These are phyloP conservation scores for Plasmodium cynomolgi DNA, from an alignment of 169 alveolate species.

Conservation along the genomic window DNA sequence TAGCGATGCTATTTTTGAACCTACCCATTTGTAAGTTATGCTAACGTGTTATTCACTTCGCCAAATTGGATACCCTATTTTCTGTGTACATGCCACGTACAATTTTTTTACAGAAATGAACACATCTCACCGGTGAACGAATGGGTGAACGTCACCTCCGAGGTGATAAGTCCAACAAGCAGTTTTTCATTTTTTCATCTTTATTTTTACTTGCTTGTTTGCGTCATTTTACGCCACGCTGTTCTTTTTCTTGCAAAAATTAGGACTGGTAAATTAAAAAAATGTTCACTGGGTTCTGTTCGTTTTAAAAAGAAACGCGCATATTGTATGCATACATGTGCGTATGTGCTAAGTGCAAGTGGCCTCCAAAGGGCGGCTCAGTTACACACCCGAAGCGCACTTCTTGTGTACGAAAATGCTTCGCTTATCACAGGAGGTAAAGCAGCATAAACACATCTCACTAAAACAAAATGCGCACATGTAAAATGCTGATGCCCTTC, in stretches of 20 bases:
- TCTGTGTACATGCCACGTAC: neutral
- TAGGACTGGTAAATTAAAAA: neutral
- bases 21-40: neutral
- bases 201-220: neutral
- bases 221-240: neutral
- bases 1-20: neutral
- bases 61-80: neutral
- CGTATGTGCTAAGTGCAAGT: neutral
- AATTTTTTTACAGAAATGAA: neutral
- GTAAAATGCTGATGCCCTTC: slow-evolving; percentile 1
- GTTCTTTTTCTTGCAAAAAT: neutral
- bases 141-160: neutral
- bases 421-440: neutral
- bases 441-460: slow-evolving; percentile 13
- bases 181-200: neutral
- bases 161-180: neutral
- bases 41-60: neutral
- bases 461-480: slow-evolving; percentile 30
- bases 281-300: neutral
- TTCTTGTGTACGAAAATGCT: neutral
- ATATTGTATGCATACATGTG: neutral
- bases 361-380: neutral
- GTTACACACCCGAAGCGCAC: neutral
- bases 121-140: neutral
- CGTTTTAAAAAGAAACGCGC: neutral